These are phyloP conservation scores for Botrytis cinerea DNA, from an alignment of 2,329 filamentous ascomycete species.

Conservation along the genomic window DNA sequence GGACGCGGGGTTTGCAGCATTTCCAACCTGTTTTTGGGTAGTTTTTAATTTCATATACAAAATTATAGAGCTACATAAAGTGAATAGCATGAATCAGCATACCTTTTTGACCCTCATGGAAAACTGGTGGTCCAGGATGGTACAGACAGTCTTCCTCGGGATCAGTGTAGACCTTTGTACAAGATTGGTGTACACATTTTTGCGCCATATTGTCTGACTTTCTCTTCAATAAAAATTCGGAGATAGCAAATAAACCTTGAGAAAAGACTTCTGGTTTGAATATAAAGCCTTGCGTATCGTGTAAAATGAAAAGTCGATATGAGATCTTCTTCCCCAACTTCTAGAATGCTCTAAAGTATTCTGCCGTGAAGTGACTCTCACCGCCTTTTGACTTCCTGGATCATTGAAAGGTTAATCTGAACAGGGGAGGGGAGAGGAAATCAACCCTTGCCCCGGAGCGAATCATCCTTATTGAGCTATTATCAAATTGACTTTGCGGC, in stretches of 20 bases:
- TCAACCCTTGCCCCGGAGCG: background rate
- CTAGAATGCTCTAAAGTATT: slow-evolving; percentile 23
- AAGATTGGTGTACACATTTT: slow-evolving; percentile 97
- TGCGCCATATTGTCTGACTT: slow-evolving; percentile 47
- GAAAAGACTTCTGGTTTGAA: background rate
- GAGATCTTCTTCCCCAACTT: slow-evolving; percentile 8
- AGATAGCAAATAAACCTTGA: background rate
- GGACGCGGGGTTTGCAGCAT: slow-evolving; percentile 94
- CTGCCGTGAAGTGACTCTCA: slow-evolving; percentile 5
- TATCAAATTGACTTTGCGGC: background rate
- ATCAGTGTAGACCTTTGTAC: slow-evolving; percentile 84
- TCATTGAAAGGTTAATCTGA: background rate
- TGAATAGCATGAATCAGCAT: slow-evolving; percentile 39
- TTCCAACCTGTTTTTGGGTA: slow-evolving; percentile 75
- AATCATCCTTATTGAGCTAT: background rate
- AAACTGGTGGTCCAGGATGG: slow-evolving; percentile 90
- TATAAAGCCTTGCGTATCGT: background rate
- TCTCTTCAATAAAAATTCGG: background rate
- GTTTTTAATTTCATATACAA: background rate
- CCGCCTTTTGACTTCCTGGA: background rate
- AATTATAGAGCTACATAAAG: background rate
- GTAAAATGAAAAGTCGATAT: background rate
- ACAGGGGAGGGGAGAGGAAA: background rate
- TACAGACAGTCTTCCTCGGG: slow-evolving; percentile 82
- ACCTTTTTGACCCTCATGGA: slow-evolving; percentile 99